phyloP scores from a whole-genome alignment of 495 filamentous ascomycete species.

The Annulohypoxylon moriforme region DNA sequence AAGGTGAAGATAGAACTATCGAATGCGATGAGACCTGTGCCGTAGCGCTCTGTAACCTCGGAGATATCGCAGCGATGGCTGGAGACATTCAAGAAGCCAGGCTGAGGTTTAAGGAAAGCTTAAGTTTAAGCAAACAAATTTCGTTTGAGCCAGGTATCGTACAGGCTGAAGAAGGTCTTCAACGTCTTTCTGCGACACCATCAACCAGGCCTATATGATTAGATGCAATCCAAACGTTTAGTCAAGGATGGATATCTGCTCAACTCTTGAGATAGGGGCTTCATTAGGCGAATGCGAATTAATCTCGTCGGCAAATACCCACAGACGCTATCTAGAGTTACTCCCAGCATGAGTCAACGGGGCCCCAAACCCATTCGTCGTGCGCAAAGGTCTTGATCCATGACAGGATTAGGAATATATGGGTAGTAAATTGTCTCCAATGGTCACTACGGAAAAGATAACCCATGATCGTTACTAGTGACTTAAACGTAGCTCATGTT shows the following conservation, averaged over 20 bases:
- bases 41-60: conserved; percentile 86
- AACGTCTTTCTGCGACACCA: conserved; percentile 53
- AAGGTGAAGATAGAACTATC: conserved; percentile 68
- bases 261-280: neutral
- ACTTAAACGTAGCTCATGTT: neutral
- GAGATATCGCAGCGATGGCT: conserved; percentile 78
- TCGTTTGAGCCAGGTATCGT: conserved; percentile 71
- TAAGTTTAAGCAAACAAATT: conserved; percentile 68
- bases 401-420: no score
- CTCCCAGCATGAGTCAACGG: neutral
- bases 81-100: conserved; percentile 73
- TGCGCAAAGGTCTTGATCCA: no score
- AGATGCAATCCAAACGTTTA: neutral
- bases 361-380: no score
- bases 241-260: neutral
- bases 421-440: no score
- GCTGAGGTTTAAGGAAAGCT: conserved; percentile 71
- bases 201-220: conserved; percentile 13
- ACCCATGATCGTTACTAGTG: no score
- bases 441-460: no score
- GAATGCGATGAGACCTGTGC: conserved; percentile 91
- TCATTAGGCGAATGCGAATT: neutral
- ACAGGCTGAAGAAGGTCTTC: conserved; percentile 68
- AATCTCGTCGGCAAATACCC: neutral
- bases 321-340: neutral